Base-by-base conservation (phyloP, 139 green algal species). In the Chlamydomonas sphaeroides region DNA sequence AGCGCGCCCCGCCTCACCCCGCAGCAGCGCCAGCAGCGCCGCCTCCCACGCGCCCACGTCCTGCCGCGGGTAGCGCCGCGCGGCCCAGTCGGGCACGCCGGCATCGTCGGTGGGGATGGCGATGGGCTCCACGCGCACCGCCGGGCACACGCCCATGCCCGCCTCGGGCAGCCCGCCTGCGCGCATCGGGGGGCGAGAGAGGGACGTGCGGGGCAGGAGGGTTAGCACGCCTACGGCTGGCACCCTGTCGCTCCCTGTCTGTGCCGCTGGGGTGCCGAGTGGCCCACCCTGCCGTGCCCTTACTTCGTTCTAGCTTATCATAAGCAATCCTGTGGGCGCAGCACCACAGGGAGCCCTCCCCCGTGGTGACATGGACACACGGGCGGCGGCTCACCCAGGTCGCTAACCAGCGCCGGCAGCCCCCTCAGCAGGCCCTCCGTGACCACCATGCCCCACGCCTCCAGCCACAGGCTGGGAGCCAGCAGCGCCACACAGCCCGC, bases 381-480 rank as follows among this genome's bases (percentile, higher is more conserved):
- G n/a, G n/a, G n/a, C n/a, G n/a, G n/a, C 45, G 10, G 39, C 79
- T n/a, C 79, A 67, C 88, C 88, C 59, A 80, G 48, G 66, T 87
- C 45, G 62, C 82, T 89, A 36, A 84, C 69, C 0, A 92, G 25
- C 2, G 53, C 79, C 14, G 88, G 88, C 33, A 92, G 21, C 7
- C 88, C 88, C 28, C 86, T 25, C 56, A 89, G 79, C 70, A 88
- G 26, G 3, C 77, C 84, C 28, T 91, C 89, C 14, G 81, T 84
- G 3, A 87, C 89, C 66, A 90, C 89, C 89, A 92, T 90, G 49
- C 89, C 89, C 78, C 82, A 93, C 0, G 89, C 85, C 78, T 93
- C 89, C 26, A 90, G 84, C 89, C 89, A 93, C 38, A 91, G 36
- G 36, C 79, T 88, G 57, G 89, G 89, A 0, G 74, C 86, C 28